phyloP scores from a whole-genome alignment of 2,329 filamentous ascomycete genomes.

The Phaeoacremonium minimum region DNA sequence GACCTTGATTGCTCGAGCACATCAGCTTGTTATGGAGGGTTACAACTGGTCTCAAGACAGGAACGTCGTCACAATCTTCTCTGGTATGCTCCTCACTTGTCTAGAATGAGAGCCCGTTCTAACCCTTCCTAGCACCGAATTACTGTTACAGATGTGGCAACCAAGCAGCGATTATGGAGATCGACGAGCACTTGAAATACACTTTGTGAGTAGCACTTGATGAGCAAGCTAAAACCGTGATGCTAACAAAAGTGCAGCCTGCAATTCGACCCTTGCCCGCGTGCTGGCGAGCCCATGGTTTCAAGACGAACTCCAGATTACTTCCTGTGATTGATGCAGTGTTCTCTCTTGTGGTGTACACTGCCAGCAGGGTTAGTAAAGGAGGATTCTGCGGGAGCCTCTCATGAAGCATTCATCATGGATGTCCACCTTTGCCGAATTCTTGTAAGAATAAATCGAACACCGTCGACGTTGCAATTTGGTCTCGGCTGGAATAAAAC shows the following conservation, averaged over 20 bases:
- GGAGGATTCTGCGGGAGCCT: no score
- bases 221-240: not conserved
- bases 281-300: slow-evolving; percentile 97
- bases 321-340: slow-evolving; percentile 77
- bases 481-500: no score
- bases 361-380: no score
- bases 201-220: slow-evolving; percentile 82
- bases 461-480: no score
- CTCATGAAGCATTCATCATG: no score
- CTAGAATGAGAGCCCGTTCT: no score
- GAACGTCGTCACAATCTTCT: slow-evolving; percentile 98
- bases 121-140: slow-evolving; percentile 78
- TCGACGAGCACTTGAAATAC: slow-evolving; percentile 98
- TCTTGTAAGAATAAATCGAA: no score
- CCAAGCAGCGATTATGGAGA: slow-evolving; percentile 99
- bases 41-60: slow-evolving; percentile 99
- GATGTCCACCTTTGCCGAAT: no score
- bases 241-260: slow-evolving; percentile 54
- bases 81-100: slow-evolving; percentile 56
- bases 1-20: slow-evolving; percentile 90
- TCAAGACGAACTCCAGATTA: slow-evolving; percentile 96
- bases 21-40: slow-evolving; percentile 98
- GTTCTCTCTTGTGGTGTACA: no score
- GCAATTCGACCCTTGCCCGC: slow-evolving; percentile 97
- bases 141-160: slow-evolving; percentile 99